Evolutionary conservation across 805 yeast genomes (phyloP), one percentile per base, ranked within the genome.

Genomic region (Ogataea parapolymorpha): DNA sequence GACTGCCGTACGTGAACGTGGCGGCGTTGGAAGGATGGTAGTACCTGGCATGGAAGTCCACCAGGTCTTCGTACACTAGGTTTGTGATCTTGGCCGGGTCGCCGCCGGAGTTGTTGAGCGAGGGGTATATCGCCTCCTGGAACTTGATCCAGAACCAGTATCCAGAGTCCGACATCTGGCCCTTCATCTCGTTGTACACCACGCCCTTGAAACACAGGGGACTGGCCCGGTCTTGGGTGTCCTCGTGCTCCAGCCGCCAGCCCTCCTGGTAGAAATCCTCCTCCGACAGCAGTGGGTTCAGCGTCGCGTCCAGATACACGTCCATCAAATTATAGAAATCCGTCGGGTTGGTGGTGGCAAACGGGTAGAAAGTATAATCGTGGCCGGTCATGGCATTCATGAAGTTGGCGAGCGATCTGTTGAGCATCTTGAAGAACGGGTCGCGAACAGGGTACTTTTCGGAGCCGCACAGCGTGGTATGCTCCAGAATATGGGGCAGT

Each of bases 301-400:
- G 75, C 0, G 91, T 91, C 5, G 96, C 80, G 51, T 90, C 95
- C 35, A 90, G 68, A 59, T 93, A 93, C 6, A 93, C 95, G 44
- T 79, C 82, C 77, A 89, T 80, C 57, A 93, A 71, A 56, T 93
- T 93, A 24, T 74, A 73, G 61, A 75, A 93, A 60, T 93, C 99
- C 40, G 76, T 77, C 31, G 64, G 61, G 62, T 93, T 93, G 9
- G 98, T 91, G 2, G 99, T 93, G 22, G 98, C 85, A 69, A 93
- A 93, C 4, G 99, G 99, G 55, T 85, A 93, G 62, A 80, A 90
- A 0, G 99, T 93, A 58, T 89, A 90, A 63, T 93, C 98, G 53
- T 85, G 90, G 16, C 95, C 99, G 0, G 99, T 93, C 96, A 93
- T 87, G 7, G 99, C 99, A 61, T 93, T 93, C 99, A 93, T 93